Conservation (phyloP, 352 stramenopile species). For the Vaucheria bursata region DNA sequence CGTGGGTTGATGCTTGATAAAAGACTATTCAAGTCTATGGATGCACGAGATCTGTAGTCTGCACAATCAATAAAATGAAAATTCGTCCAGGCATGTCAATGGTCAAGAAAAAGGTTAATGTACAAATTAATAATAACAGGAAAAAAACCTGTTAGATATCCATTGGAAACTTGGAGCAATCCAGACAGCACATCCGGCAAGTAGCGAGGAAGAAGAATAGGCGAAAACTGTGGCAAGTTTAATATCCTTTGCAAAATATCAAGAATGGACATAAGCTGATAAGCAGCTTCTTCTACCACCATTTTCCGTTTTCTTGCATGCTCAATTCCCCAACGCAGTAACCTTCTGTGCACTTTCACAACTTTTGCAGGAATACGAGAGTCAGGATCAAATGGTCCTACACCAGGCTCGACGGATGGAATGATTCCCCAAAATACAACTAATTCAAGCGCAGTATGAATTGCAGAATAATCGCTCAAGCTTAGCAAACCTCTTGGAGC, state of each 20-base stretch:
- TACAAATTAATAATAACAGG: not conserved
- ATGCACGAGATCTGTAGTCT: not conserved
- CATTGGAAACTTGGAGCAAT: constrained; percentile 29
- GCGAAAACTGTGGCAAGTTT: constrained; percentile 25
- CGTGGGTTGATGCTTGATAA: constrained; percentile 6
- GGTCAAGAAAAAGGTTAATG: not conserved
- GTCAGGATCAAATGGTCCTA: constrained; percentile 28
- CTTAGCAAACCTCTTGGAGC: constrained; percentile 32
- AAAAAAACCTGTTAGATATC: not conserved
- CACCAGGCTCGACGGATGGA: constrained; percentile 26
- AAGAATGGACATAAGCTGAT: not conserved
- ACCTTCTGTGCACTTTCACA: constrained; percentile 28
- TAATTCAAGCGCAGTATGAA: constrained; percentile 34
- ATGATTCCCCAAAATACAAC: constrained; percentile 36
- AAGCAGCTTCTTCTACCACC: not conserved
- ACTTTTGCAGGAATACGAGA: constrained; percentile 15
- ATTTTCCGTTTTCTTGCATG: not conserved
- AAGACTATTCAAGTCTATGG: constrained; percentile 6
- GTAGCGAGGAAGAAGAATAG: constrained; percentile 42
- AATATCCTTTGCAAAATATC: constrained; percentile 20
- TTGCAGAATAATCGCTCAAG: constrained; percentile 37
- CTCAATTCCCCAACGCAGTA: constrained; percentile 18
- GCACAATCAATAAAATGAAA: too few relatives aligned
- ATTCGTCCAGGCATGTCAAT: too few relatives aligned
- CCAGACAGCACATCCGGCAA: constrained; percentile 33